phyloP scores from a whole-genome alignment of 2,329 filamentous ascomycete genomes.

The Massarina eburnea region DNA sequence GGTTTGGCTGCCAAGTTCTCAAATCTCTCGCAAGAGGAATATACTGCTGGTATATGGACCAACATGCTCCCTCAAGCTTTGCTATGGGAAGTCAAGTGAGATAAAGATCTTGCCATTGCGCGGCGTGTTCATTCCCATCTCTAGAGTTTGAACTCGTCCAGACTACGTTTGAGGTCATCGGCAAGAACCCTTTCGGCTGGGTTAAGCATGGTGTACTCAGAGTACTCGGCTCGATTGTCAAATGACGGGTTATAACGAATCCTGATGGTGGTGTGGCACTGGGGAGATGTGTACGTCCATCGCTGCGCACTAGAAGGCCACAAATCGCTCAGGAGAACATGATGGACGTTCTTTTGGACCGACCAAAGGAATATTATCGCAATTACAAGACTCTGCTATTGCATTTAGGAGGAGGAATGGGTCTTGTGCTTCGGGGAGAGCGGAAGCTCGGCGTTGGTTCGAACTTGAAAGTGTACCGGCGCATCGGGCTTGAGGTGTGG shows the following conservation, averaged over 20 bases:
- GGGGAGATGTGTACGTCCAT: background rate
- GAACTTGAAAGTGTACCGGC: background rate
- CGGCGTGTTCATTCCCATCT: background rate
- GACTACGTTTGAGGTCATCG: background rate
- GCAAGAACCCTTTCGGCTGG: conserved; percentile 7
- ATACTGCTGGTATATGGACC: conserved; percentile 4
- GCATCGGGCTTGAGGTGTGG: background rate
- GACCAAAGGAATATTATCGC: too few relatives aligned
- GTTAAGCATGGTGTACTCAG: background rate
- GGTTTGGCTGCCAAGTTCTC: conserved; percentile 7
- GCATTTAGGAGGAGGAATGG: background rate
- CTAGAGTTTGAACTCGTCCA: background rate
- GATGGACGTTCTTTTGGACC: background rate
- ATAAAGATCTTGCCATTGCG: background rate
- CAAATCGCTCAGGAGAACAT: background rate
- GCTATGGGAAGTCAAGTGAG: background rate
- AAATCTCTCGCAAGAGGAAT: background rate
- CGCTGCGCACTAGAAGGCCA: background rate
- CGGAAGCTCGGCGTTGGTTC: too few relatives aligned
- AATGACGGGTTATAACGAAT: background rate
- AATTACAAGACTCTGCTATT: background rate
- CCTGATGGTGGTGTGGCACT: background rate
- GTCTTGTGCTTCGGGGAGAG: background rate
- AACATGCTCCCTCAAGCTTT: background rate
- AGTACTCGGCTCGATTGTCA: background rate